Base-by-base conservation (phyloP, 2,329 filamentous ascomycete genomes). In the Endoconidiophora laricicola region DNA sequence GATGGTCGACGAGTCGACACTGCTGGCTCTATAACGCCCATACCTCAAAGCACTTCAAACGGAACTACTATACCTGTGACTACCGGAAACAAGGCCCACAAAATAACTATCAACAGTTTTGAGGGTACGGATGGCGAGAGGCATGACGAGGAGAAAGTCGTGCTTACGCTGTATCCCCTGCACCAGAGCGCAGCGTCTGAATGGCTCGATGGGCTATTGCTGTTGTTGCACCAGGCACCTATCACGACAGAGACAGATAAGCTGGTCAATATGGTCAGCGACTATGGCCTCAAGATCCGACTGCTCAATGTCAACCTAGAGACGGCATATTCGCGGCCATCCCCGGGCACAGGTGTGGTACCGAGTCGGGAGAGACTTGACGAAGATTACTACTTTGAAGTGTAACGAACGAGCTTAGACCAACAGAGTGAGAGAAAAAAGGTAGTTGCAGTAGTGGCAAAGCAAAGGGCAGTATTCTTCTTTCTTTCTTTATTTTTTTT, bases 161-260 rank as follows among this genome's bases (percentile, higher is more conserved):
- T 96, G 20, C 70, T 98, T 49, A 85, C 81, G n/a, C 72, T 98
- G 48, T 80, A 86, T 62, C 88, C 90, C 4, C 69, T 79, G 53
- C 84, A 79, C 52, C 83, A 91, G 61, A 85, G 79, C 56, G 69
- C 91, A 44, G 91, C 91, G 7, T 93, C 87, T 0, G 91, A 98
- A 65, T 98, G 91, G 91, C 73, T 98, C 4, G 91, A 98, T 62
- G 91, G 91, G 1, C 68, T 98, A 56, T 72, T 96, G 51, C 94
- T 98, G 87, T 71, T 98, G 49, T 73, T 98, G 22, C 87, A 93
- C 60, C 91, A 98, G 65, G 79, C 88, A 53, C 91, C 91, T 18
- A 95, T 98, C 61, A 98, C 91, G n/a, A 78, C 87, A 2, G 90
- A 96, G 66, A 96, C 91, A 36, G 90, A 83, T 61, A 93, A 91